phyloP scores from a whole-genome alignment of 1,139 yeast species.

The Magnusiomyces clavatus region DNA sequence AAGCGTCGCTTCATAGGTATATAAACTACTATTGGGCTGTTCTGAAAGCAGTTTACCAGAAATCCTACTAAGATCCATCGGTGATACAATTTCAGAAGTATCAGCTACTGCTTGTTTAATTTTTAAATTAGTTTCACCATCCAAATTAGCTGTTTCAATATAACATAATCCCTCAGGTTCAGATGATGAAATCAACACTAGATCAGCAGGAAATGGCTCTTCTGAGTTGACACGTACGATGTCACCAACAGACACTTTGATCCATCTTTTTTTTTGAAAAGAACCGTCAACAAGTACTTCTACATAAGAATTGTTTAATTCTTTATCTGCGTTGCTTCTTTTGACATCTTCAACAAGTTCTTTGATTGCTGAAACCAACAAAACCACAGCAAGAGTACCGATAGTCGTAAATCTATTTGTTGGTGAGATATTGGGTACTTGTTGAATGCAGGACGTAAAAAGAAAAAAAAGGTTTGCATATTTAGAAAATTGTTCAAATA shows the following conservation, averaged over 20 bases:
- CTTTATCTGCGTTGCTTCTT: conserved; percentile 82
- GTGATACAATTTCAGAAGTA: conserved; percentile 66
- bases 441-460: conserved; percentile 90
- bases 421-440: conserved; percentile 94
- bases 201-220: conserved; percentile 92
- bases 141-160: conserved; percentile 94
- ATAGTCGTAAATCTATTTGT: conserved; percentile 94
- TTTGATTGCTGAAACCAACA: conserved; percentile 84
- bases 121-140: conserved; percentile 95
- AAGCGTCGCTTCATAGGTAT: conserved; percentile 90
- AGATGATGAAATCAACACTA: conserved; percentile 76
- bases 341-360: conserved; percentile 88
- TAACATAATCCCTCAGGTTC: conserved; percentile 98
- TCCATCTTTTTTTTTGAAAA: conserved; percentile 70
- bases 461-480: conserved; percentile 93
- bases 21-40: conserved; percentile 88
- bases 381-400: conserved; percentile 78
- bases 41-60: conserved; percentile 66
- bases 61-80: conserved; percentile 48
- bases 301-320: conserved; percentile 71
- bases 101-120: conserved; percentile 83
- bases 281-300: conserved; percentile 63
- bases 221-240: conserved; percentile 77
- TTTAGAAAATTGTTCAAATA: conserved; percentile 94
- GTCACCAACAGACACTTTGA: conserved; percentile 85